Evolutionary conservation across 176 grass and related monocot species (phyloP), one percentile per base, ranked within the genome.

Genomic region (Chrysopogon serrulatus): DNA sequence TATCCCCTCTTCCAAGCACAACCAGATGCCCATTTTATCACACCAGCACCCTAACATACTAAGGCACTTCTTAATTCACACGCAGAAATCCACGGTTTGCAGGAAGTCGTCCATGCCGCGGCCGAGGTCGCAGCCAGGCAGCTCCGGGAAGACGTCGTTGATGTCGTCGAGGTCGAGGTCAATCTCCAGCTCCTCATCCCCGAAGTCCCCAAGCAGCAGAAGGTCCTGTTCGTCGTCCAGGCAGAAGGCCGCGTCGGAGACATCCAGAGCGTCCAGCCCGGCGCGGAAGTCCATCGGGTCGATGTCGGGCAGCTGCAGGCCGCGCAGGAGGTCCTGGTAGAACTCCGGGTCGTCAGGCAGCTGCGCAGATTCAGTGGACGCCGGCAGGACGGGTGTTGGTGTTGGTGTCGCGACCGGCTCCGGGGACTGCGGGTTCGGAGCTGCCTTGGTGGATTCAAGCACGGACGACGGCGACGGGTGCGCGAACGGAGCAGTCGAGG

Each of bases 401-500:
- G 54, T 27, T 0, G 79, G 30, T 0, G 61, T 31, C 3, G 74
- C 74, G 8, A 63, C 30, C 5, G 37, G 68, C 68, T 74, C 88
- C 0, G 68, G 79, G 10, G 74, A 83, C 68, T 33, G n/a, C 4
- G 59, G 19, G 57, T 49, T 77, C 0, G 9, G 23, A 1, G 24
- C 59, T 0, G 74, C 62, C 44, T 79, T 82, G 32, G 84, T 49
- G 1, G 77, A 16, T 0, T 90, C 91, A 0, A 92, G 72, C 4
- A 92, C 87, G 8, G 91, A 92, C 2, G 87, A 87, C 11, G 87
- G 91, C 80, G 91, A 92, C 3, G 80, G 69, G 76, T 83, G 87
- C 0, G 76, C 74, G 49, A 90, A 90, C 1, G 74, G 84, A 67
- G 81, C 76, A 19, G 80, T 82, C 30, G 87, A 84, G 16, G 77